Conservation (phyloP, 768 basidiomycete species). For the Glaciozyma martinii region DNA sequence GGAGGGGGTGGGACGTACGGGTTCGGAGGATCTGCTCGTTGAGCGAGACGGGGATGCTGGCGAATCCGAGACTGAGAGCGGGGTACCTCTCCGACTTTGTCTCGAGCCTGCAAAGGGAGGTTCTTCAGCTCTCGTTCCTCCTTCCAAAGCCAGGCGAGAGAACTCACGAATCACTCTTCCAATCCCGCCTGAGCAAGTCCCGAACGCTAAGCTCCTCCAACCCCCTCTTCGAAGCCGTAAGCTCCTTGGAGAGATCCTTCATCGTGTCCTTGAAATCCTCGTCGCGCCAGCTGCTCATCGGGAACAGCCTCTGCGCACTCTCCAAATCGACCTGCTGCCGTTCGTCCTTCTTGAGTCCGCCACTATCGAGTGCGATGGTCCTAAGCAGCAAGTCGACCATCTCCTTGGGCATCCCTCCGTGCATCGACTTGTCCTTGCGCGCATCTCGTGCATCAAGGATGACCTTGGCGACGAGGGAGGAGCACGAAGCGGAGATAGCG, state of each 20-base stretch:
- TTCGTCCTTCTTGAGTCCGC: slow-evolving; percentile 9
- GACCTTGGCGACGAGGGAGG: slow-evolving; percentile 15
- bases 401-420: slow-evolving; percentile 14
- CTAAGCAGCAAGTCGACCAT: slow-evolving; percentile 23
- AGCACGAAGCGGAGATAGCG: slow-evolving; percentile 13
- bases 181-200: slow-evolving; percentile 23
- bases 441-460: slow-evolving; percentile 8
- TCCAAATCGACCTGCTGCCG: slow-evolving; percentile 9
- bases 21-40: slow-evolving; percentile 25
- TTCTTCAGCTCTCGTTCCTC: neutral
- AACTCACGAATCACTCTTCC: slow-evolving; percentile 26
- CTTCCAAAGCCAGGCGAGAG: neutral
- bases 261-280: slow-evolving; percentile 17
- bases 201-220: slow-evolving; percentile 18
- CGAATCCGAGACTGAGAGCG: slow-evolving; percentile 19
- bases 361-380: slow-evolving; percentile 22
- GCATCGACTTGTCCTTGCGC: neutral
- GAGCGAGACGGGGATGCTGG: slow-evolving; percentile 24
- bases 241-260: slow-evolving; percentile 18
- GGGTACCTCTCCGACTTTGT: slow-evolving; percentile 24
- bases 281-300: slow-evolving; percentile 5
- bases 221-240: slow-evolving; percentile 10
- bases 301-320: slow-evolving; percentile 4
- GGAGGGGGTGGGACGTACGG: no score
- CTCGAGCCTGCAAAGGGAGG: neutral